Conservation (phyloP, 1,284 basidiomycete species). For the Puccinia brachypodii region DNA sequence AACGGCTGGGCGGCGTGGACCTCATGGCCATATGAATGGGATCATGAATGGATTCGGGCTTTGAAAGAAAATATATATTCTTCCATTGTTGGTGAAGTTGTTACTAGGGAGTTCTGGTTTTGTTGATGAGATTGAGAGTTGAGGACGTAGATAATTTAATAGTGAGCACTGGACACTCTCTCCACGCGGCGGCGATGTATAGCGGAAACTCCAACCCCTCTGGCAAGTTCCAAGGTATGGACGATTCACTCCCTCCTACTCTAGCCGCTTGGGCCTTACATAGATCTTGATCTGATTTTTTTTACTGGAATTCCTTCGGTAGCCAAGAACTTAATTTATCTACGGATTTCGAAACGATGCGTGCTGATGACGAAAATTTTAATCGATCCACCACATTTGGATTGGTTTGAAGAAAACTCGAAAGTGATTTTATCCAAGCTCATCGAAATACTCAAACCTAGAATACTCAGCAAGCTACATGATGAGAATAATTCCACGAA, state of each 20-base stretch:
- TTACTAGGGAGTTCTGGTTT: no score
- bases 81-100: no score
- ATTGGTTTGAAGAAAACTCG: conserved; percentile 19
- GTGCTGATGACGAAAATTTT: conserved; percentile 36
- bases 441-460: conserved; percentile 23
- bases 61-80: no score
- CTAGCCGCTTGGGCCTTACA: no score
- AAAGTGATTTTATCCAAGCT: conserved; percentile 6
- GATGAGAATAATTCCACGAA: neutral
- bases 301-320: neutral
- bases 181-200: neutral
- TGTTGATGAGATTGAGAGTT: no score
- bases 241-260: no score
- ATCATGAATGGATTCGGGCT: no score
- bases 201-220: neutral
- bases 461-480: conserved; percentile 1
- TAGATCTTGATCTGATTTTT: no score
- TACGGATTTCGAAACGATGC: conserved; percentile 18
- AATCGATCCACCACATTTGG: conserved; percentile 18
- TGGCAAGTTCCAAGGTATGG: conserved; percentile 5
- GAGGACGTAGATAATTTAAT: no score
- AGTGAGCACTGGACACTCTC: no score
- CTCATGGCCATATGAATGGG: no score
- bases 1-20: no score
- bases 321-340: conserved; percentile 32